A percentile compares a stretch with the other conserved stretches of the same genome.
Conservation (phyloP, 257 asterid genomes). For the Anisodus tanguticus region DNA sequence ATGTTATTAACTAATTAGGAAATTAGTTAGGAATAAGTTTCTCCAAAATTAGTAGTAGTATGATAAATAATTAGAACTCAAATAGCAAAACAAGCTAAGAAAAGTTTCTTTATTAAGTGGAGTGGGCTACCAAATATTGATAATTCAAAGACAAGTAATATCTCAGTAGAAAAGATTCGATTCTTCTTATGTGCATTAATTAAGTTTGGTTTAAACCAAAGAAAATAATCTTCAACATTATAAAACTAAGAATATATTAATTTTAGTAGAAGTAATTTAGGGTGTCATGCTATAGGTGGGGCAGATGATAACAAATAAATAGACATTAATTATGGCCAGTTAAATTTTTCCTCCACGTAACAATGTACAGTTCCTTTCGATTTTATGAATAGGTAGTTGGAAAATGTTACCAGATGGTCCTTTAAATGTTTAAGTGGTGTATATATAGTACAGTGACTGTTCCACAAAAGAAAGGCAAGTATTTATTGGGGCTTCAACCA, state of each 20-base stretch:
- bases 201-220: neutral
- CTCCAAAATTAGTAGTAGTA: neutral
- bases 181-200: neutral
- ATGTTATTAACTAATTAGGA: neutral
- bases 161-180: conserved; percentile 25
- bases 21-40: neutral
- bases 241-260: neutral
- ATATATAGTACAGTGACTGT: conserved; percentile 15
- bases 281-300: conserved; percentile 43
- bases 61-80: no score
- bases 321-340: conserved; percentile 30
- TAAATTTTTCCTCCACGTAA: conserved; percentile 38
- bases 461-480: conserved; percentile 28
- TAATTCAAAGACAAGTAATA: neutral
- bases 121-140: neutral
- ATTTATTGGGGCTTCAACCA: conserved; percentile 15
- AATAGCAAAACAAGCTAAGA: no score
- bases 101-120: no score
- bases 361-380: conserved; percentile 30
- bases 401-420: conserved; percentile 45
- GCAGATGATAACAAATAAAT: conserved; percentile 12
- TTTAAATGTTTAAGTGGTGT: conserved; percentile 33
- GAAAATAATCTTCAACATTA: neutral
- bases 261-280: neutral
- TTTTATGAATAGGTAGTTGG: conserved; percentile 43